Evolutionary conservation across 2,329 filamentous ascomycete genomes (phyloP), one percentile per base, ranked within the genome.

Genomic region (Bipolaris victoriae): DNA sequence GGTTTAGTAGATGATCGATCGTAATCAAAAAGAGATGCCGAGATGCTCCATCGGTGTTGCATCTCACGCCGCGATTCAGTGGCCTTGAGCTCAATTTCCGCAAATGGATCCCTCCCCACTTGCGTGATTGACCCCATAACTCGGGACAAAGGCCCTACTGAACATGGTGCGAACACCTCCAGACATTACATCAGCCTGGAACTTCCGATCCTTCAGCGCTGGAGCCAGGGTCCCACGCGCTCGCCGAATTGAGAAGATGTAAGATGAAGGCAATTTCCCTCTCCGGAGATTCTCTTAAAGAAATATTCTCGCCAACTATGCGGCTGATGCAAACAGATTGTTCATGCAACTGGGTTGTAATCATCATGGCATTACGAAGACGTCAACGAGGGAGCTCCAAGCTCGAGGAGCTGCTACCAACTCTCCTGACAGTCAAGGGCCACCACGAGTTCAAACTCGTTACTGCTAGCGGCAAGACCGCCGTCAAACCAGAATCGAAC

Each of bases 351-450:
- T 51, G 59, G 54, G 58, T 62, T 29, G 60, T 29, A 29, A 29
- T 29, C 26, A 29, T 67, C 51, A 72, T 72, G 69, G 66, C 61
- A 49, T 51, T 70, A 39, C 67, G 66, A 39, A 60, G 67, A 49
- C 69, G 67, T 53, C 67, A 66, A 22, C 61, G 62, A 52, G 62
- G 66, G 49, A 63, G 59, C 57, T 72, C 66, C 59, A 71, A 63
- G 45, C 62, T 63, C 46, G 68, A 70, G 29, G 59, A 65, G 29
- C 24, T 54, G 33, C 35, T 44, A 26, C 41, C 50, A 39, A 31
- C 47, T 31, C 31, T 52, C n/a, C 43, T 53, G 41, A 43, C 53
- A 9, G 41, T 51, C 49, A 59, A 53, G 37, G 47, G 36, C 33
- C 45, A 36, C 18, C 46, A 45, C 22, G 46, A 46, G 29, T 33